phyloP scores from a whole-genome alignment of 495 filamentous ascomycete genomes.

The Haplographium delicatum region DNA sequence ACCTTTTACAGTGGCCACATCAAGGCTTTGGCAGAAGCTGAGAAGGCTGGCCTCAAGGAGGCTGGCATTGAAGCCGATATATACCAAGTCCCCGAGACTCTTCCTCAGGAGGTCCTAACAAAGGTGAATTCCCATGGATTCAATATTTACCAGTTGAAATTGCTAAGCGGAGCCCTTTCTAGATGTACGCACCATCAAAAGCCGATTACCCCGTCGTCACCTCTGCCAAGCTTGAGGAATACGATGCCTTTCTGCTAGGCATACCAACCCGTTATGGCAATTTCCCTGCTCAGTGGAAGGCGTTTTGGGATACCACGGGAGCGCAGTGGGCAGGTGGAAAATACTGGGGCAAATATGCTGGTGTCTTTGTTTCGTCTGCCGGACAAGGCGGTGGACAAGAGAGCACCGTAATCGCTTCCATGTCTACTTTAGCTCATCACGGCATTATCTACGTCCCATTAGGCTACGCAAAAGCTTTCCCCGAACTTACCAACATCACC shows the following conservation, averaged over 20 bases:
- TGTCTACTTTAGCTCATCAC: slow-evolving; percentile 90
- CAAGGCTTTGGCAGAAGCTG: slow-evolving; percentile 74
- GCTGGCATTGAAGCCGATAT: slow-evolving; percentile 50
- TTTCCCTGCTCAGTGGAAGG: slow-evolving; percentile 95
- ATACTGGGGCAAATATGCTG: slow-evolving; percentile 69
- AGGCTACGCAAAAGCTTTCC: slow-evolving; percentile 81
- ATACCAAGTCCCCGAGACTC: slow-evolving; percentile 69
- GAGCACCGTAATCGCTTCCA: slow-evolving; percentile 70
- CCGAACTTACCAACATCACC: slow-evolving; percentile 55
- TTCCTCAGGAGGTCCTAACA: slow-evolving; percentile 69
- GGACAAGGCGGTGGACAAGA: slow-evolving; percentile 89
- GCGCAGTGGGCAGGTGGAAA: slow-evolving; percentile 17
- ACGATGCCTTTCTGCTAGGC: slow-evolving; percentile 90
- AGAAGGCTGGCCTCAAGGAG: slow-evolving; percentile 83
- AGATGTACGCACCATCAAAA: slow-evolving; percentile 86
- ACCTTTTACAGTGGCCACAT: slow-evolving; percentile 68
- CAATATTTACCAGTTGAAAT: background rate
- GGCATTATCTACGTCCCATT: slow-evolving; percentile 94
- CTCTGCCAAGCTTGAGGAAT: slow-evolving; percentile 62
- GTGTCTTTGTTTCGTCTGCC: slow-evolving; percentile 83
- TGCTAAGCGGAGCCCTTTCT: slow-evolving; percentile 29
- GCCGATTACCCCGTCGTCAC: slow-evolving; percentile 60
- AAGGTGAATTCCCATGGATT: slow-evolving; percentile 25
- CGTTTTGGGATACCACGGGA: slow-evolving; percentile 28
- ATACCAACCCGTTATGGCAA: slow-evolving; percentile 99